phyloP scores from a whole-genome alignment of 1,284 basidiomycete genomes.

The Cutaneotrichosporon sp. region DNA sequence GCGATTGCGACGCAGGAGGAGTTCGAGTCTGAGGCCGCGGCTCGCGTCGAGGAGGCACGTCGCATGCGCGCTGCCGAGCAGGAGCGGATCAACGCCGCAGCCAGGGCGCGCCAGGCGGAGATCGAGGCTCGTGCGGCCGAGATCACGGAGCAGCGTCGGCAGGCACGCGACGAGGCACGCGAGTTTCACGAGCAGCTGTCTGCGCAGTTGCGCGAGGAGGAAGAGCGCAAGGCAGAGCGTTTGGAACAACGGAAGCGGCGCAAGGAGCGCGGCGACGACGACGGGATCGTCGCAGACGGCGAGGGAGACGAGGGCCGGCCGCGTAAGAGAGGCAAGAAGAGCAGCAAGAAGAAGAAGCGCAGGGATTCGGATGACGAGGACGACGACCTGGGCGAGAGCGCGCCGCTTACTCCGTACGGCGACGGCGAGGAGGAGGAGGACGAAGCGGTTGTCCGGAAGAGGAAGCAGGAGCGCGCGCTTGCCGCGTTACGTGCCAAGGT shows the following conservation, averaged over 20 bases:
- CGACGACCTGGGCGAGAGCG: constrained; percentile 15
- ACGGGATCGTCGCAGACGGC: constrained; percentile 29
- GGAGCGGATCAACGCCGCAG: constrained; percentile 42
- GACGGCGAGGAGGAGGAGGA: constrained; percentile 21
- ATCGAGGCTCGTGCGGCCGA: constrained; percentile 61
- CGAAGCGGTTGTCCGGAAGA: not conserved
- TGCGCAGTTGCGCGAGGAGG: constrained; percentile 47
- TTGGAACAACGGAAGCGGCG: constrained; percentile 38
- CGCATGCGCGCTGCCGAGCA: constrained; percentile 45
- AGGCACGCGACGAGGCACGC: constrained; percentile 69
- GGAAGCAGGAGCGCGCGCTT: constrained; percentile 19
- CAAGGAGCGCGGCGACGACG: constrained; percentile 37
- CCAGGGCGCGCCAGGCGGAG: constrained; percentile 35
- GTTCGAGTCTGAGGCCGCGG: constrained; percentile 67
- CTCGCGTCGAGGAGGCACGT: constrained; percentile 67
- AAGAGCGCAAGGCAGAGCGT: constrained; percentile 37
- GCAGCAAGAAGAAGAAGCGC: constrained; percentile 30
- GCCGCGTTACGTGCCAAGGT: constrained; percentile 30
- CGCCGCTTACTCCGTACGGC: constrained; percentile 8
- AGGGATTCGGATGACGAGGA: constrained; percentile 27
- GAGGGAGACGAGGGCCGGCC: constrained; percentile 14
- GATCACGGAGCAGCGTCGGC: constrained; percentile 65
- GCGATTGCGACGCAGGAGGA: constrained; percentile 67
- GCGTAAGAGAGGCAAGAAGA: constrained; percentile 21
- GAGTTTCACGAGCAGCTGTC: constrained; percentile 52